phyloP scores from a whole-genome alignment of 768 basidiomycete genomes.

The Brasilioporus rufonigricans region DNA sequence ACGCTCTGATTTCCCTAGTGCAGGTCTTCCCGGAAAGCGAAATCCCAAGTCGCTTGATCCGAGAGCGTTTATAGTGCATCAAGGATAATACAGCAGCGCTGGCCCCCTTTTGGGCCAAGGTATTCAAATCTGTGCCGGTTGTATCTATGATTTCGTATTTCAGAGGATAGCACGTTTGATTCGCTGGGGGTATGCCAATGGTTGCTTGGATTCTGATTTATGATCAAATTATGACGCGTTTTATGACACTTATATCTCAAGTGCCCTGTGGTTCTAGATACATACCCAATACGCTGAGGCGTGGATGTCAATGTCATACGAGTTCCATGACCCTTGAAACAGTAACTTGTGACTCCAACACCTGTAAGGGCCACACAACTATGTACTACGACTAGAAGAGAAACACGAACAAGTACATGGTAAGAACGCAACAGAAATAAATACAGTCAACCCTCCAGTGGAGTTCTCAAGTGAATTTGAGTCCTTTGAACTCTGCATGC shows the following conservation, averaged over 20 bases:
- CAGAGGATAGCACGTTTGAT: not conserved
- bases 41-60: slow-evolving; percentile 37
- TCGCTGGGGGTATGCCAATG: not conserved
- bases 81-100: slow-evolving; percentile 2
- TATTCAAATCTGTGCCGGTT: not conserved
- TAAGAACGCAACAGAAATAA: too few species aligned
- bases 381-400: too few species aligned
- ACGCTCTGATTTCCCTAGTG: slow-evolving; percentile 35
- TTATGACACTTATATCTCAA: not conserved
- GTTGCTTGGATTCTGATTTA: not conserved
- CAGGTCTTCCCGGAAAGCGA: slow-evolving; percentile 33
- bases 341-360: too few species aligned
- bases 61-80: slow-evolving; percentile 39
- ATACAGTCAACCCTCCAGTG: too few species aligned
- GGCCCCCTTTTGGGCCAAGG: not conserved
- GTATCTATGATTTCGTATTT: not conserved
- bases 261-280: too few species aligned
- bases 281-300: too few species aligned
- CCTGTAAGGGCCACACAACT: too few species aligned
- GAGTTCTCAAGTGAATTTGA: too few species aligned
- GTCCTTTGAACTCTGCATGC: too few species aligned
- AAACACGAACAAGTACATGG: too few species aligned
- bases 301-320: too few species aligned
- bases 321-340: too few species aligned
- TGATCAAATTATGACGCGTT: not conserved